Percentiles rank a stretch among this genome's conserved stretches.
These are phyloP conservation scores for Medicago lupulina DNA, from an alignment of 306 rosid genomes.

Conservation along the genomic window DNA sequence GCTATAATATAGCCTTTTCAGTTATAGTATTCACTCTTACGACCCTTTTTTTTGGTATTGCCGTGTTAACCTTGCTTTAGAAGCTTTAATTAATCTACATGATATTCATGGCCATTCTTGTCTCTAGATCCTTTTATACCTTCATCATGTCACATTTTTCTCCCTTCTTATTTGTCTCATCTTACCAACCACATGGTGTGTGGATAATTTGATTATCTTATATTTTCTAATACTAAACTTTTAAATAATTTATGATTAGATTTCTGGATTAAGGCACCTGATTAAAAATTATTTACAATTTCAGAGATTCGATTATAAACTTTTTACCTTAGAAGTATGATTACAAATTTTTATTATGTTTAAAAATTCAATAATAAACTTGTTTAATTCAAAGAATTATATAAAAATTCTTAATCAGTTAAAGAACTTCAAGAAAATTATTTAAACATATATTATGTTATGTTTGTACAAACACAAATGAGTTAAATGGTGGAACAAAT, in stretches of 20 bases:
- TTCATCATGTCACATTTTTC: not conserved
- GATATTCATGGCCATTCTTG: not conserved
- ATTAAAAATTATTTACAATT: no score
- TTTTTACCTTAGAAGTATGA: no score
- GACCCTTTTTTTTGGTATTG: not conserved
- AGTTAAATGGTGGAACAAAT: not conserved
- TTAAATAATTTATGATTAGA: no score
- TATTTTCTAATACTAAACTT: no score
- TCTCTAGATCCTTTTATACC: slow-evolving; percentile 1
- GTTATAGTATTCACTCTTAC: slow-evolving; percentile 4
- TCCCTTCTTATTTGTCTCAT: slow-evolving; percentile 24
- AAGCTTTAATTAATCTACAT: slow-evolving; percentile 1
- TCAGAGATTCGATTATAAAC: no score
- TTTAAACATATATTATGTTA: not conserved
- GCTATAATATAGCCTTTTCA: not conserved
- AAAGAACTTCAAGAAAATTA: no score
- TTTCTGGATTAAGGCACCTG: no score
- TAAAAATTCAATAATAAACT: no score
- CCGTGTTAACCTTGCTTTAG: slow-evolving; percentile 11
- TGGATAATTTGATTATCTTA: no score
- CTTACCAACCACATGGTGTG: not conserved
- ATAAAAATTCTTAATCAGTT: no score
- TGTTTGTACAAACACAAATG: not conserved
- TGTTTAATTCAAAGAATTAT: no score
- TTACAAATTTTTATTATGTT: no score